These are phyloP conservation scores for Monotropa hypopitys DNA, from an alignment of 179 eudicot species.

Conservation along the genomic window DNA sequence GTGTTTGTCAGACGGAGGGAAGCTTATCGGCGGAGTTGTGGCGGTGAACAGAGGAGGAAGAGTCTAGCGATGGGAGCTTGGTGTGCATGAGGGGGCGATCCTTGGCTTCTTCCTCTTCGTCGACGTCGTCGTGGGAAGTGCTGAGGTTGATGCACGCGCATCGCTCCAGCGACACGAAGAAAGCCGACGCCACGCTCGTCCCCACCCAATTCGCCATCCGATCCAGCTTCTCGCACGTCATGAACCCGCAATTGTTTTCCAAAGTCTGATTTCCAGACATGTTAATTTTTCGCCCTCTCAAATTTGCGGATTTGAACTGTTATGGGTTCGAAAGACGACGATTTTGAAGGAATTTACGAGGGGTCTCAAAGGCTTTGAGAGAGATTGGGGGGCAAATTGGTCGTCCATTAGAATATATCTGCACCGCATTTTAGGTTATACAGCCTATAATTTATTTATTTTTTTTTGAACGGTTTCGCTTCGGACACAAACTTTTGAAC, in stretches of 20 bases:
- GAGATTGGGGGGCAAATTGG: background rate
- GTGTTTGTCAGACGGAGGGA: background rate
- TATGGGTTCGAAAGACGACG: background rate
- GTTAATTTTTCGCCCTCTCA: background rate
- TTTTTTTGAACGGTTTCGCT: too few relatives aligned
- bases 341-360: background rate
- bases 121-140: slow-evolving; percentile 46
- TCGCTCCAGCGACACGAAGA: slow-evolving; percentile 62
- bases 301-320: background rate
- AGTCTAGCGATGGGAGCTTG: slow-evolving; percentile 6
- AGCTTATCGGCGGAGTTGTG: slow-evolving; percentile 6
- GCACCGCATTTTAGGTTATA: too few relatives aligned
- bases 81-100: slow-evolving; percentile 32
- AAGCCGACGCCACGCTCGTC: slow-evolving; percentile 33
- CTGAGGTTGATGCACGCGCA: slow-evolving; percentile 56
- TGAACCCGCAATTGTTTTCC: slow-evolving; percentile 7
- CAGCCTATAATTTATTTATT: too few relatives aligned
- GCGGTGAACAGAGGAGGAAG: background rate
- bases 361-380: background rate
- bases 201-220: slow-evolving; percentile 30
- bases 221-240: slow-evolving; percentile 19
- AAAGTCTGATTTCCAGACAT: slow-evolving; percentile 1
- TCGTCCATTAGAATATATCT: too few relatives aligned
- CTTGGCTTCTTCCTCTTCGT: slow-evolving; percentile 28
- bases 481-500: too few relatives aligned